These are phyloP conservation scores for Jaenimonas drosophilae DNA, from an alignment of 208 protist genomes.

Conservation along the genomic window DNA sequence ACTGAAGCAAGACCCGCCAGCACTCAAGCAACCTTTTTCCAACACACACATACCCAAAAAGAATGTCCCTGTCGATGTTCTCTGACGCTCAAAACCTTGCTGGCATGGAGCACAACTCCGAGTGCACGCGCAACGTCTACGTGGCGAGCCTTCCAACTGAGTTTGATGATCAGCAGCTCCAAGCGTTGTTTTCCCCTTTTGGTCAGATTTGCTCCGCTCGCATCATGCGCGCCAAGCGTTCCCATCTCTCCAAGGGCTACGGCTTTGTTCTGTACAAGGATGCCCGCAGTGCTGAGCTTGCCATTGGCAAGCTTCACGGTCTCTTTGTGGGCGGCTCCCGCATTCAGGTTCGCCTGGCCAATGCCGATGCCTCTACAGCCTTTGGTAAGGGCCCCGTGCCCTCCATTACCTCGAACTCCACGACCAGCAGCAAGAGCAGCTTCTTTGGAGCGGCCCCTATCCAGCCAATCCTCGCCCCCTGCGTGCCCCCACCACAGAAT, in stretches of 20 bases:
- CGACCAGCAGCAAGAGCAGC: too few relatives aligned
- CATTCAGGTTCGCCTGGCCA: conserved; percentile 71
- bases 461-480: too few relatives aligned
- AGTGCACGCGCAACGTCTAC: conserved; percentile 55
- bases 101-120: background rate
- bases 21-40: background rate
- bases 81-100: background rate
- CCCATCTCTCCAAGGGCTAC: conserved; percentile 55
- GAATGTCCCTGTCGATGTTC: background rate
- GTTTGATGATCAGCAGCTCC: conserved; percentile 52
- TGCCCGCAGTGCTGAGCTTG: conserved; percentile 18
- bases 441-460: too few relatives aligned
- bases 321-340: conserved; percentile 20
- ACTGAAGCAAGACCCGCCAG: background rate
- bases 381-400: too few relatives aligned
- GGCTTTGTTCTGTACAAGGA: conserved; percentile 73
- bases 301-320: conserved; percentile 31
- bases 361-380: too few relatives aligned
- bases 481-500: too few relatives aligned
- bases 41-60: background rate
- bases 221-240: conserved; percentile 56
- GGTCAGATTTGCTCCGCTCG: conserved; percentile 47
- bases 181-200: conserved; percentile 45
- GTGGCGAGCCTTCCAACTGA: conserved; percentile 56
- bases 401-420: too few relatives aligned